phyloP scores from a whole-genome alignment of 2,329 filamentous ascomycete genomes.

The Aureobasidium musti region DNA sequence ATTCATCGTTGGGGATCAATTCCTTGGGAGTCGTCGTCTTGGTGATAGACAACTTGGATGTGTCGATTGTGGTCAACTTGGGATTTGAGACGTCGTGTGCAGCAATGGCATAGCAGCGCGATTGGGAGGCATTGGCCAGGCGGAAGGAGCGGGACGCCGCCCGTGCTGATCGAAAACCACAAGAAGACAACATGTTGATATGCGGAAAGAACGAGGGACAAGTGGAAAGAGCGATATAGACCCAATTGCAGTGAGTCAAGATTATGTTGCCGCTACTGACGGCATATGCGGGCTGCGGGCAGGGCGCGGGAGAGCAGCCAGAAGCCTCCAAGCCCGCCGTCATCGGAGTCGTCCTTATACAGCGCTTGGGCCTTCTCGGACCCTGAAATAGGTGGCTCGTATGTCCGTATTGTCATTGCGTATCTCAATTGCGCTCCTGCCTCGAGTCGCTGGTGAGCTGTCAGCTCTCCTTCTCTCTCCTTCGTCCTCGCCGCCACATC shows the following conservation, averaged over 20 bases:
- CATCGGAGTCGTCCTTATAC: conserved; percentile 27
- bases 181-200: conserved; percentile 28
- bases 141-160: conserved; percentile 15
- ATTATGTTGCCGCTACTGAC: conserved; percentile 1
- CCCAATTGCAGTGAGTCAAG: conserved; percentile 19
- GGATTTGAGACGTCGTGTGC: conserved; percentile 51
- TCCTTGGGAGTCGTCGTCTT: conserved; percentile 75
- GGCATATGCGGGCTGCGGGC: conserved; percentile 5
- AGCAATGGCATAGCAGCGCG: conserved; percentile 50
- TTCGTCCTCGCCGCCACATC: neutral
- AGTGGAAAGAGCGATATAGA: neutral
- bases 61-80: conserved; percentile 69
- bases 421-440: neutral
- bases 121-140: neutral
- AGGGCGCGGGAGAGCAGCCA: conserved; percentile 5
- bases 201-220: neutral
- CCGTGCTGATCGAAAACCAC: conserved; percentile 34
- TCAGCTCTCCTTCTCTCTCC: conserved; percentile 1
- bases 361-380: conserved; percentile 12
- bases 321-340: neutral
- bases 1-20: conserved; percentile 71
- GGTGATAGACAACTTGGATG: conserved; percentile 72
- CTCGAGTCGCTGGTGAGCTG: neutral
- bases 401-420: neutral
- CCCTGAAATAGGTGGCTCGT: neutral